phyloP scores from a whole-genome alignment of 805 yeast species.

The Ogataea angusta region DNA sequence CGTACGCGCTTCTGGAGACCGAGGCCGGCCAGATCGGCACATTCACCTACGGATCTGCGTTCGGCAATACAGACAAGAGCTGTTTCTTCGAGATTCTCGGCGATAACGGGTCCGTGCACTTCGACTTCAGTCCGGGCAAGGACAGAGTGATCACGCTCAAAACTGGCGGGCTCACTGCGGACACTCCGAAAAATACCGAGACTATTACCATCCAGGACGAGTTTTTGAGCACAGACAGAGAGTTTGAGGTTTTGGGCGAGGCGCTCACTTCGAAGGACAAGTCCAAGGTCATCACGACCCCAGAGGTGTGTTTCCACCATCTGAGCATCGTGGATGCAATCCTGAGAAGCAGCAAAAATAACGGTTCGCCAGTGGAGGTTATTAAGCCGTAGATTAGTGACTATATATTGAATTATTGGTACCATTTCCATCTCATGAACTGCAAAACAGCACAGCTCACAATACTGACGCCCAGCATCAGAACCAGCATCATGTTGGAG shows the following conservation, averaged over 20 bases:
- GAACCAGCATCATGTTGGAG: slow-evolving; percentile 81
- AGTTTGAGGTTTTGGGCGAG: slow-evolving; percentile 47
- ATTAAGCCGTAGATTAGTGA: slow-evolving; percentile 20
- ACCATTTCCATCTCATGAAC: slow-evolving; percentile 15
- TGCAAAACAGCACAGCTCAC: slow-evolving; percentile 41
- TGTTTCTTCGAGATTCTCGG: slow-evolving; percentile 73
- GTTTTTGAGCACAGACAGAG: slow-evolving; percentile 39
- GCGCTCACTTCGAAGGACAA: slow-evolving; percentile 26
- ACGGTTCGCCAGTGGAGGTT: slow-evolving; percentile 37
- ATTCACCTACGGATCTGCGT: slow-evolving; percentile 82
- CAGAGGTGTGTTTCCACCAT: slow-evolving; percentile 85
- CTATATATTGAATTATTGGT: not conserved
- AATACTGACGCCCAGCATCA: slow-evolving; percentile 73
- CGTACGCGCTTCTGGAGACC: slow-evolving; percentile 64
- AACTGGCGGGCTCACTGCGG: slow-evolving; percentile 55
- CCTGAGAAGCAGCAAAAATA: slow-evolving; percentile 58
- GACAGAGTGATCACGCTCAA: slow-evolving; percentile 37
- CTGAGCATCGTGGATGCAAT: slow-evolving; percentile 88
- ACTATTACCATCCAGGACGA: slow-evolving; percentile 42
- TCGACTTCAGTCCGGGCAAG: slow-evolving; percentile 58
- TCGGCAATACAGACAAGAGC: slow-evolving; percentile 75
- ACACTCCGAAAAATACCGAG: slow-evolving; percentile 39
- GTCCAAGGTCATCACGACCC: slow-evolving; percentile 38
- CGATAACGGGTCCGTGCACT: slow-evolving; percentile 67
- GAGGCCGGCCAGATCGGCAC: slow-evolving; percentile 71